Evolutionary conservation across 106 monocot species (phyloP).

Genomic region (Dendrobium chrysotoxum): DNA sequence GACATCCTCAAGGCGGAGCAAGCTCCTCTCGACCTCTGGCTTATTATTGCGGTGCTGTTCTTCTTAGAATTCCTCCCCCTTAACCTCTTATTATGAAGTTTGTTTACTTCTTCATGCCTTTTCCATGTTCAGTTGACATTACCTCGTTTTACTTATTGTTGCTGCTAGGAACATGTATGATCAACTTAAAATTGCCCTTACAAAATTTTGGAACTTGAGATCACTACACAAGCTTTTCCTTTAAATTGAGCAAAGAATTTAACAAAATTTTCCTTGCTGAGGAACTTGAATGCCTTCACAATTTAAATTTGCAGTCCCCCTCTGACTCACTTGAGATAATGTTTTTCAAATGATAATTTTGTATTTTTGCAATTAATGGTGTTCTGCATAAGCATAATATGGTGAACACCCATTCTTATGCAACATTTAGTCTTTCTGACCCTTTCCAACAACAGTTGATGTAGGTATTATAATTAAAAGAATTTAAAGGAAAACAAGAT

Average conservation of each 20-base stretch:
- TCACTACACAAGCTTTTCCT: too few species aligned
- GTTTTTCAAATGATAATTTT: background rate
- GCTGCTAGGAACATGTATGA: background rate
- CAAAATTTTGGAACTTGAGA: too few species aligned
- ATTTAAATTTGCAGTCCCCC: background rate
- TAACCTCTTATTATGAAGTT: background rate
- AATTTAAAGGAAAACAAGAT: too few species aligned
- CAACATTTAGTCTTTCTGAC: background rate
- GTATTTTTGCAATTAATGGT: background rate
- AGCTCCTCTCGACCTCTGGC: conserved; percentile 94
- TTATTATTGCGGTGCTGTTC: conserved; percentile 70
- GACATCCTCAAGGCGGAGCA: conserved; percentile 99
- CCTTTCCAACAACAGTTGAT: background rate
- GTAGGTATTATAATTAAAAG: background rate
- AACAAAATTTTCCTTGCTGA: background rate
- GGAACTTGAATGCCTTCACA: background rate
- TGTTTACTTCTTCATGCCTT: background rate
- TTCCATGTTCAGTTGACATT: background rate
- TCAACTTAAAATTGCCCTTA: background rate
- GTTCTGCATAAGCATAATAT: background rate
- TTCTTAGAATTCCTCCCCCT: background rate
- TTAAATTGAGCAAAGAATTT: too few species aligned
- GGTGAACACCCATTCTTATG: background rate
- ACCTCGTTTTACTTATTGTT: background rate
- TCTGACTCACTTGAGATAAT: background rate